A percentile compares a stretch with the other conserved stretches of the same genome.
These are phyloP conservation scores for Cryphonectria japonica DNA, from an alignment of 2,329 filamentous ascomycete species.

Conservation along the genomic window DNA sequence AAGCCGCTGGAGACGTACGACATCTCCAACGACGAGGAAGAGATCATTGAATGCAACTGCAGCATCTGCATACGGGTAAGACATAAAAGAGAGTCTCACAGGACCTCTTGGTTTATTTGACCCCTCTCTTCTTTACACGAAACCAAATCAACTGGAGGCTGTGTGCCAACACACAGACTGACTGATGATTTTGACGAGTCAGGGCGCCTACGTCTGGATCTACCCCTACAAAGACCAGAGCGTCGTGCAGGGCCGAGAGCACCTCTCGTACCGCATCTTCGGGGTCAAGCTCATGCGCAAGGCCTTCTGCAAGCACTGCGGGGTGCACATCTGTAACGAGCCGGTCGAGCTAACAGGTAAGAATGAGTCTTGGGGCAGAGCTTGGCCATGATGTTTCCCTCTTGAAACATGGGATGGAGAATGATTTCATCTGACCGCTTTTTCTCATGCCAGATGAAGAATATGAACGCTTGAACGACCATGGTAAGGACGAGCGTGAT, in stretches of 20 bases:
- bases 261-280: constrained; percentile 46
- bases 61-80: constrained; percentile 51
- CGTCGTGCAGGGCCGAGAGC: constrained; percentile 45
- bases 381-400: background rate
- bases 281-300: constrained; percentile 40
- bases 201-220: constrained; percentile 51
- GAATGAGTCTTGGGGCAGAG: background rate
- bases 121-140: too few species aligned
- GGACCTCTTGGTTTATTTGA: too few species aligned
- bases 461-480: constrained; percentile 39
- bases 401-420: too few species aligned
- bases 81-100: background rate
- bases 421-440: background rate
- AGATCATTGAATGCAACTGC: constrained; percentile 52
- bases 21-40: constrained; percentile 35
- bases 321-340: constrained; percentile 46
- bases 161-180: background rate
- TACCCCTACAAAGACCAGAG: constrained; percentile 47
- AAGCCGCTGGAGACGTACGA: constrained; percentile 45
- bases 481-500: constrained; percentile 31
- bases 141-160: too few species aligned
- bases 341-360: constrained; percentile 35
- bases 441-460: constrained; percentile 35
- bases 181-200: background rate
- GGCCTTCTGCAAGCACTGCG: constrained; percentile 54